Percentiles rank a stretch among this genome's conserved stretches.
Evolutionary conservation across 2,329 filamentous ascomycete genomes (phyloP).

Genomic region (Grosmannia huntii): DNA sequence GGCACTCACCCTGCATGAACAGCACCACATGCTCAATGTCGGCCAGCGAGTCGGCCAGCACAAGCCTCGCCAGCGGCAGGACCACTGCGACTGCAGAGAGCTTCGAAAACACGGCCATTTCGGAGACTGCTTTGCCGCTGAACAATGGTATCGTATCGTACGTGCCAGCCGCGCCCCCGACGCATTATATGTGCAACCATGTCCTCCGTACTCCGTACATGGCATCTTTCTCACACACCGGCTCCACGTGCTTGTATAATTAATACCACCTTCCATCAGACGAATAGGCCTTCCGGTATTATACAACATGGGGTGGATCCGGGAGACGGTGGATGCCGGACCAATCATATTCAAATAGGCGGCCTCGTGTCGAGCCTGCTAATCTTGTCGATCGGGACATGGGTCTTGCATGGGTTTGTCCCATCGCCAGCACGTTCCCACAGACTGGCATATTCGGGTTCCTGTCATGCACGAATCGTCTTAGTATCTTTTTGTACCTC

Average conservation of each 20-base stretch:
- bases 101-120: conserved; percentile 3
- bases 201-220: too few species aligned
- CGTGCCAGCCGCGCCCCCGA: too few species aligned
- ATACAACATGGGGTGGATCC: neutral
- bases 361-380: neutral
- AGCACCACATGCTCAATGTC: conserved; percentile 45
- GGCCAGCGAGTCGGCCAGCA: conserved; percentile 3
- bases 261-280: neutral
- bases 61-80: conserved; percentile 2
- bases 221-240: neutral
- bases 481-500: too few species aligned
- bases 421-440: neutral
- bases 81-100: neutral
- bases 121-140: neutral
- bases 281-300: neutral
- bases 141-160: too few species aligned
- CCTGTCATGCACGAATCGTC: too few species aligned
- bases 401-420: neutral
- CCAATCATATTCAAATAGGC: neutral
- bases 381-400: neutral
- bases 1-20: conserved; percentile 35
- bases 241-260: neutral
- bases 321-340: neutral
- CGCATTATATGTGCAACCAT: too few species aligned
- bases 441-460: too few species aligned